Base-by-base conservation (phyloP, 768 basidiomycete genomes). In the Amanita polypyramis region DNA sequence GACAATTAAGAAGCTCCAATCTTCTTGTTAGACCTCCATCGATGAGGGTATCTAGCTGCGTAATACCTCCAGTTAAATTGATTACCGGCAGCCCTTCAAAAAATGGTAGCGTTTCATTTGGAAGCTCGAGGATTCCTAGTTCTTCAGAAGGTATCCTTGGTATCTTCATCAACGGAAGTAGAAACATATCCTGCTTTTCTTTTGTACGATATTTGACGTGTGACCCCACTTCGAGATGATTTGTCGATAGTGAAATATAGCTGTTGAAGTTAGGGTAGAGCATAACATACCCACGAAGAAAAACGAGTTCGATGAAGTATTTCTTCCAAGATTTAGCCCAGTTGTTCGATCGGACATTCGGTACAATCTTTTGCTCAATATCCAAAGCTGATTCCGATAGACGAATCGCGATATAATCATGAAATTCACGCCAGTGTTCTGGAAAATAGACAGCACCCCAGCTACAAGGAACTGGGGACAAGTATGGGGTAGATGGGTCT, bases 371-470 rank as follows among this genome's bases (percentile, higher is more conserved):
- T 37, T 58, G 58, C 19, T 66, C 65, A 48, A 75, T 65, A 36
- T 67, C 58, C 51, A 73, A 49, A 51, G 61, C 51, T 34, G 52
- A 38, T 47, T 77, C 75, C n/a, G 78, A 72, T n/a, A 90, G 74
- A 21, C 89, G 80, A n/a, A 73, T 58, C 33, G 76, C 55, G 52
- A 92, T 78, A 59, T 87, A 92, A 43, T 68, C 64, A 64, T 93
- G 87, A 62, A 92, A 93, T 60, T 87, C 86, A 55, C 80, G 76
- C 90, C 89, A 92, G 56, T 84, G 81, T 54, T 87, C 76, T 9
- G 91, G 89, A 59, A 94, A 94, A 67, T 92, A 94, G 32, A 89
- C 70, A 2, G 87, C 90, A 11, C 90, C 91, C 90, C 89, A 94
- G 64, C 85, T 89, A 63, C 90, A 92, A 0, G 90, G 91, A 8